Base-by-base conservation (phyloP, 306 rosid genomes). In the Vicia sativa region DNA sequence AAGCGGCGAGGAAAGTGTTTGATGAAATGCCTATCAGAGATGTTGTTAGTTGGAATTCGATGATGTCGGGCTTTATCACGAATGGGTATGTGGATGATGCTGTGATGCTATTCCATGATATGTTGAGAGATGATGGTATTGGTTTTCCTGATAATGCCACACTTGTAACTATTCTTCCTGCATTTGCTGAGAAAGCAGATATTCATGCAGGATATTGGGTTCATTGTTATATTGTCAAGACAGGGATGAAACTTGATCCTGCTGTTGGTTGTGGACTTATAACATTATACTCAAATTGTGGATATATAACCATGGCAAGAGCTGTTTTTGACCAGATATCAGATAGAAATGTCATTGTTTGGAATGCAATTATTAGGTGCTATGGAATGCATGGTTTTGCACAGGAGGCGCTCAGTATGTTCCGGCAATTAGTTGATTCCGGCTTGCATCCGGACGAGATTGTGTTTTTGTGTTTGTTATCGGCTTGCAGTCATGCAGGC, bases 401-500 rank as follows among this genome's bases (percentile, higher is more conserved):
- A 6, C 55, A 42, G n/a, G 87, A 88, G 80, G 89, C 89, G 1
- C 75, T 91, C 5, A n/a, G 68, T n/a, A 55, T 88, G 87, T 88
- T 88, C 70, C 21, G 1, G 13, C 81, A 74, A 38, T 73, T 91
- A 41, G 76, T 79, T 29, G 86, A 78, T 41, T 38, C 58, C 0
- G 86, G 86, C 13, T 39, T 83, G 34, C 16, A 6, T 35, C 96
- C 87, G 0, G 92, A 91, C 5, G 84, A 80, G 4, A 49, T 86
- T 42, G 55, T 86, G 41, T 83, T 91, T 75, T 38, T 86, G 79
- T 79, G 81, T 74, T 72, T 85, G 76, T 54, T 88, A 64, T 88
- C 93, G 2, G 77, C 91, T 0, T 91, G 97, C 69, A 88, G 93
- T 63, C 97, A 91, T 42, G 86, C 88, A 0, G 96, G 97, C 39